Base-by-base conservation (phyloP, 257 asterid genomes). In the Fraxinus americana region DNA sequence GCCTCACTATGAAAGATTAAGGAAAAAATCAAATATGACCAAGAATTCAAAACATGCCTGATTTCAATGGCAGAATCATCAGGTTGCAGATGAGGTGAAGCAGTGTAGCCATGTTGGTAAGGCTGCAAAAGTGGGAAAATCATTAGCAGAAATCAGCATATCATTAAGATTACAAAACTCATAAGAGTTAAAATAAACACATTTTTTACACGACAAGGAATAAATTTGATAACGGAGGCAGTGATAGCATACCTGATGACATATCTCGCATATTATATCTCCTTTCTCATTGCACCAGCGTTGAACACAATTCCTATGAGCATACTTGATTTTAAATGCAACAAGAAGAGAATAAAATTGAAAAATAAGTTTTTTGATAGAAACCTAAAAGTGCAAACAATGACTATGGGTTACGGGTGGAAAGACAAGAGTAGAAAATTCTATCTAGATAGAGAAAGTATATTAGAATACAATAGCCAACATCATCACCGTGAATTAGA, bases 201-300 rank as follows among this genome's bases (percentile, higher is more conserved):
- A 6, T 21, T 23, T 21, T 63, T 23, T 63, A 63, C 69, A 25
- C 0, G 10, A 10, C 36, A 23, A 63, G 35, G 69, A 25, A 63
- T 63, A 63, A 11, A 25, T 63, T 63, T 63, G 72, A 30, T 30
- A 52, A 72, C 10, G 6, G 75, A 70, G 41, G 59, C 23, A 8
- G 63, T 2, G 52, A 23, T 10, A 30, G 67, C 67, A 38, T 72
- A 85, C 91, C 86, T 87, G 91, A 75, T 83, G 87, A 73, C 91
- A 87, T 34, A 87, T 87, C 87, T 87, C 91, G 29, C 91, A 87
- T 59, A 81, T 87, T 71, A 81, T 83, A 67, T 85, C 86, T 59
- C 91, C 91, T 72, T 87, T 87, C 78, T 87, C 91, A 83, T 87
- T 82, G 52, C 91, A 87, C 91, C 91, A 87, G 29, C 83, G 87